Conservation (phyloP, 306 rosid species). For the Castanea mollissima region DNA sequence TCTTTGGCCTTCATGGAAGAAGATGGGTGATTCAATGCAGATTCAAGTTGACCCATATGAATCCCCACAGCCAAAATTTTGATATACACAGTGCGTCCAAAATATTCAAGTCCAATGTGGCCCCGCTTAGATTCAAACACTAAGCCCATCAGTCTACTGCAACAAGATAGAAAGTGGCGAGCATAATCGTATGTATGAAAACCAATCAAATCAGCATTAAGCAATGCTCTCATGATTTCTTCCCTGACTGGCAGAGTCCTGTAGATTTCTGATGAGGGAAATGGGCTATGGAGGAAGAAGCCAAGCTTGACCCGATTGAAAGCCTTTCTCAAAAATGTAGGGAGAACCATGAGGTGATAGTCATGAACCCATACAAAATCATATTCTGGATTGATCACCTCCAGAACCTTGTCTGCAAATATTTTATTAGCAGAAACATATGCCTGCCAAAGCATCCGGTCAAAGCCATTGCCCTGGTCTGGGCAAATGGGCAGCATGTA, state of each 20-base stretch:
- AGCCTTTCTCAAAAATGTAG: slow-evolving; percentile 72
- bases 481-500: slow-evolving; percentile 82
- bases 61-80: slow-evolving; percentile 79
- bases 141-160: slow-evolving; percentile 82
- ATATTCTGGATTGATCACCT: slow-evolving; percentile 65
- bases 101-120: slow-evolving; percentile 74
- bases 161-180: slow-evolving; percentile 83
- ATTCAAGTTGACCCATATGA: slow-evolving; percentile 75
- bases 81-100: slow-evolving; percentile 72
- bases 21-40: slow-evolving; percentile 53
- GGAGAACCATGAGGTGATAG: slow-evolving; percentile 93
- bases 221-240: slow-evolving; percentile 71
- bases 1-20: slow-evolving; percentile 52
- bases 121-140: slow-evolving; percentile 76
- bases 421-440: slow-evolving; percentile 79
- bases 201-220: slow-evolving; percentile 76
- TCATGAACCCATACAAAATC: slow-evolving; percentile 94
- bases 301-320: slow-evolving; percentile 65
- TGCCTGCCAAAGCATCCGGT: slow-evolving; percentile 78
- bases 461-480: slow-evolving; percentile 59
- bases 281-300: slow-evolving; percentile 80
- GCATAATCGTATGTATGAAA: slow-evolving; percentile 93
- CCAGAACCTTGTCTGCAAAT: slow-evolving; percentile 79
- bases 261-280: slow-evolving; percentile 87
- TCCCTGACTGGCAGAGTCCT: slow-evolving; percentile 75